Evolutionary conservation across 208 protist species (phyloP).

Genomic region (Leishmania gerbilli): DNA sequence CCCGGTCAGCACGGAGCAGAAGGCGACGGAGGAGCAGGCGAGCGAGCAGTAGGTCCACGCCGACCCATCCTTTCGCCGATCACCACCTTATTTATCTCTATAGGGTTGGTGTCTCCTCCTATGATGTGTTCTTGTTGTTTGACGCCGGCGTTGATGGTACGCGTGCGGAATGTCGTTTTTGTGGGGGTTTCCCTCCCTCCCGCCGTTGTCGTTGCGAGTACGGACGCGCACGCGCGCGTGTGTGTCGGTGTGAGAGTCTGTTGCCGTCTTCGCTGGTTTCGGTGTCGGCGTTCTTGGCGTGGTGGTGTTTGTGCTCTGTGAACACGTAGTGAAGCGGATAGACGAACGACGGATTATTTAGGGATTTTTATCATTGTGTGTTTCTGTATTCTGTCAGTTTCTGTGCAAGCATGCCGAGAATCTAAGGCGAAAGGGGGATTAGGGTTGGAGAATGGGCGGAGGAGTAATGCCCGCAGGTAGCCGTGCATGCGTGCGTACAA

Average conservation of each 20-base stretch:
- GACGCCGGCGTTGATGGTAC: not conserved
- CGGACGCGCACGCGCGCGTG: not conserved
- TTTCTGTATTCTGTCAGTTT: not conserved
- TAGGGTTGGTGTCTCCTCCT: not conserved
- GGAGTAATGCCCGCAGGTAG: not conserved
- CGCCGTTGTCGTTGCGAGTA: not conserved
- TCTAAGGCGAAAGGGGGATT: not conserved
- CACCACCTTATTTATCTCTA: not conserved
- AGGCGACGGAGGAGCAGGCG: slow-evolving; percentile 26
- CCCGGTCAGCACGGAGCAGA: slow-evolving; percentile 9
- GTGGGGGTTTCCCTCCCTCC: not conserved
- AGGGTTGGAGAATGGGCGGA: not conserved
- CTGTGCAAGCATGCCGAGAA: not conserved
- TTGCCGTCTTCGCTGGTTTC: not conserved
- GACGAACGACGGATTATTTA: not conserved
- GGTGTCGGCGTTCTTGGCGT: not conserved
- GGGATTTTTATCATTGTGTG: not conserved
- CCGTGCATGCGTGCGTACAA: not conserved
- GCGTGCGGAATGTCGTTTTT: not conserved
- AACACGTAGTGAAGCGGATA: not conserved
- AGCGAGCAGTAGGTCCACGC: slow-evolving; percentile 10
- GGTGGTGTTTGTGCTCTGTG: not conserved
- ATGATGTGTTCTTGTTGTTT: not conserved
- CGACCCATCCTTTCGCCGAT: not conserved
- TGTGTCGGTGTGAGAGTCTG: not conserved